These are phyloP conservation scores for Fonticula alba DNA, from an alignment of 78 protist genomes.

Conservation along the genomic window DNA sequence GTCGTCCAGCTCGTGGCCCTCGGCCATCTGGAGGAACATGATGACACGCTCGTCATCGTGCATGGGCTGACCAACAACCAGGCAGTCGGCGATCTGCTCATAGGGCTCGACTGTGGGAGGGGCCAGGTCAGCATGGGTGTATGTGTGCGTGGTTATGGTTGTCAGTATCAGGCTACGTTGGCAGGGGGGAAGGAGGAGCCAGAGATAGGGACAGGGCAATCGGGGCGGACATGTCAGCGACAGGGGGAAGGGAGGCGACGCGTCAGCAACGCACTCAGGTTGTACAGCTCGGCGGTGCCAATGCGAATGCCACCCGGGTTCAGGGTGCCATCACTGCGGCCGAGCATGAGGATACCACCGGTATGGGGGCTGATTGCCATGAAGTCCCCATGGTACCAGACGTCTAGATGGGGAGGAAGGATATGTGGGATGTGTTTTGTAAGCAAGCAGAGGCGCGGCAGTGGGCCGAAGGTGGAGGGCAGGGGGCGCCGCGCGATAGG, in stretches of 20 bases:
- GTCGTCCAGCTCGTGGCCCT: background rate
- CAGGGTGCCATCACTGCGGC: conserved; percentile 25
- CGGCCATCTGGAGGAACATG: conserved; percentile 7
- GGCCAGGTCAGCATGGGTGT: background rate
- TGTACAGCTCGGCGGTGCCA: conserved; percentile 21
- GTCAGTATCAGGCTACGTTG: no score
- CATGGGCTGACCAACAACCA: conserved; percentile 20
- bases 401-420: background rate
- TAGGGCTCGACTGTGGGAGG: background rate
- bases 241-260: no score
- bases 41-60: conserved; percentile 25
- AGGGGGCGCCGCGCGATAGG: no score
- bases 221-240: no score
- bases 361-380: background rate
- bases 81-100: conserved; percentile 5
- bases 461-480: no score
- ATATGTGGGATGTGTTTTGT: background rate
- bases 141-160: background rate
- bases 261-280: conserved; percentile 1
- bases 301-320: conserved; percentile 21
- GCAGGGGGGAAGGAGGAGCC: background rate
- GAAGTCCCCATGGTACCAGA: conserved; percentile 34
- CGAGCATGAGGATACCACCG: conserved; percentile 21
- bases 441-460: no score
- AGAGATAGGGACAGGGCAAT: background rate